These are phyloP conservation scores for Dovyalis caffra DNA, from an alignment of 345 rosid genomes.

Conservation along the genomic window DNA sequence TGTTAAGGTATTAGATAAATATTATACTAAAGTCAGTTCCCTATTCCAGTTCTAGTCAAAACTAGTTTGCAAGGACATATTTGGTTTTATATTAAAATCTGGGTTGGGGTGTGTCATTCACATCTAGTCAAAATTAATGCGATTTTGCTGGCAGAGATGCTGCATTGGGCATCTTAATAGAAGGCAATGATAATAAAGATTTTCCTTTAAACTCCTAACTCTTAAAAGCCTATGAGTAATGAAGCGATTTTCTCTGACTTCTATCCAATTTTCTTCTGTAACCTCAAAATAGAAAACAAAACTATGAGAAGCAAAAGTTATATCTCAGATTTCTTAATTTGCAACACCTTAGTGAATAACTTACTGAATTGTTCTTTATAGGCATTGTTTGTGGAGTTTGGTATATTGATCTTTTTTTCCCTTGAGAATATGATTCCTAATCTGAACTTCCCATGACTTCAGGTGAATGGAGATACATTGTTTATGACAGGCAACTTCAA, in stretches of 20 bases:
- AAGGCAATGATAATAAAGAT: not conserved
- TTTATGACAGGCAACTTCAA: conserved; percentile 85
- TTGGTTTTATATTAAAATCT: not conserved
- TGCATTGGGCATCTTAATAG: not conserved
- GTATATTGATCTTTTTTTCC: not conserved
- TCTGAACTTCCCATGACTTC: conserved; percentile 21
- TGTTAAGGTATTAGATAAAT: not conserved
- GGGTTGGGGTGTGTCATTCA: not conserved
- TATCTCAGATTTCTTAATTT: not conserved
- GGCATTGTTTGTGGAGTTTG: conserved; percentile 9
- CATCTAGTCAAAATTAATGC: not conserved
- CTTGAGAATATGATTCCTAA: not conserved
- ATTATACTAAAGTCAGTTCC: not conserved
- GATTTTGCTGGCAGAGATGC: not conserved
- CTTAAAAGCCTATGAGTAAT: not conserved
- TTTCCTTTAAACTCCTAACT: not conserved
- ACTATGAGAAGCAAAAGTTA: not conserved
- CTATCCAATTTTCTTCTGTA: not conserved
- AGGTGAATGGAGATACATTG: conserved; percentile 95
- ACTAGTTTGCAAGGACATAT: not conserved
- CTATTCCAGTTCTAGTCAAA: not conserved
- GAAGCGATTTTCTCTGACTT: not conserved
- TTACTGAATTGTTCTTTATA: not conserved
- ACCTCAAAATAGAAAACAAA: not conserved
- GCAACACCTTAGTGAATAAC: not conserved